A percentile compares a stretch with the other conserved stretches of the same genome.
Conservation (phyloP, 208 protist genomes). For the Trypanosoma vivax region DNA sequence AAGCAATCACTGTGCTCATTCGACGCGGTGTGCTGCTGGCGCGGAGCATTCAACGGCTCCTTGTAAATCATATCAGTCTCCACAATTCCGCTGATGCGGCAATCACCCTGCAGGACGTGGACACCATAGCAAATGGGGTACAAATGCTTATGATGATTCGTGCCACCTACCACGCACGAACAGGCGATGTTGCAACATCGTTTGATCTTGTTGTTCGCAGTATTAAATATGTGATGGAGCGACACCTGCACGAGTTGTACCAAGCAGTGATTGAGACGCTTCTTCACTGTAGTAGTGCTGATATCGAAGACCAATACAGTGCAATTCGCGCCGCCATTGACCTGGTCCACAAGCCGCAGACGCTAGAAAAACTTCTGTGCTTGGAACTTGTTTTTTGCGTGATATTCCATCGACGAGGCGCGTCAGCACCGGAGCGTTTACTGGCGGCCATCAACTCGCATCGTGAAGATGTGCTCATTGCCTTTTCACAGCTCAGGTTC, state of each 20-base stretch:
- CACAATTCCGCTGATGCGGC: constrained; percentile 59
- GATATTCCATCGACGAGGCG: constrained; percentile 36
- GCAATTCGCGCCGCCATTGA: constrained; percentile 51
- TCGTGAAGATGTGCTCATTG: constrained; percentile 43
- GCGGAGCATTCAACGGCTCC: constrained; percentile 42
- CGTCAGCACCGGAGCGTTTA: not conserved
- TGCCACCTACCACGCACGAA: constrained; percentile 71
- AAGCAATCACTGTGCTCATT: constrained; percentile 35
- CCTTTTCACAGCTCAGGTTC: constrained; percentile 69
- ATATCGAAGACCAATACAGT: constrained; percentile 42
- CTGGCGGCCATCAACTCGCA: constrained; percentile 31
- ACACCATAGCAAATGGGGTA: constrained; percentile 57
- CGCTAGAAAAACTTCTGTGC: constrained; percentile 42
- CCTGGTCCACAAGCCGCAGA: constrained; percentile 59
- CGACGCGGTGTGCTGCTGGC: constrained; percentile 60
- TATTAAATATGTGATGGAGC: constrained; percentile 65
- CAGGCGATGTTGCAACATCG: constrained; percentile 58
- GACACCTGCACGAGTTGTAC: constrained; percentile 50
- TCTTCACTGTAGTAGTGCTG: constrained; percentile 5
- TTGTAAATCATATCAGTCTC: constrained; percentile 61
- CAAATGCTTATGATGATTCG: constrained; percentile 89
- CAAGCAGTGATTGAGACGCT: constrained; percentile 13
- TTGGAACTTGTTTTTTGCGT: constrained; percentile 57
- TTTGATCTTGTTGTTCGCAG: constrained; percentile 67
- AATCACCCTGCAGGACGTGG: constrained; percentile 53